Conservation (phyloP, 2,329 filamentous ascomycete species). For the Penicillium sp. region DNA sequence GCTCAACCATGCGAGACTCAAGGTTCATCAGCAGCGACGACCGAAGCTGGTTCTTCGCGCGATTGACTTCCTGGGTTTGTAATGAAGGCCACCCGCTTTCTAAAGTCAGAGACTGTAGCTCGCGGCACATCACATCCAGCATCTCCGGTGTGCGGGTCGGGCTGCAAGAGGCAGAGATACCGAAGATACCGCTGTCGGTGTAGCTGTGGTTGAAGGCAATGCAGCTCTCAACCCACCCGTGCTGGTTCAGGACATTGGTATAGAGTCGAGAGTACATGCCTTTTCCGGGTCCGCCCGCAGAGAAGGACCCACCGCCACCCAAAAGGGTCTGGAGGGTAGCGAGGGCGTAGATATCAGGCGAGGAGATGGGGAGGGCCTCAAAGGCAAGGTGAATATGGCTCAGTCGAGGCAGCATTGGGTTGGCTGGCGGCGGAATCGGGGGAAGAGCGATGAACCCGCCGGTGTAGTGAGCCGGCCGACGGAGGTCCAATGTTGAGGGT, state of each 20-base stretch:
- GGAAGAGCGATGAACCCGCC: constrained; percentile 88
- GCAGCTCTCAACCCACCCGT: constrained; percentile 95
- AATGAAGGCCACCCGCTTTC: constrained; percentile 69
- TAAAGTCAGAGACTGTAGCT: constrained; percentile 70
- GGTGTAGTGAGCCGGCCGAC: constrained; percentile 71
- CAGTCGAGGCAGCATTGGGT: constrained; percentile 70
- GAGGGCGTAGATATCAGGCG: constrained; percentile 90
- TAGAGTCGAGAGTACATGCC: constrained; percentile 98
- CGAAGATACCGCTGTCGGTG: constrained; percentile 90
- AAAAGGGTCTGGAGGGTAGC: constrained; percentile 93
- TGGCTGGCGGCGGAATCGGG: constrained; percentile 67
- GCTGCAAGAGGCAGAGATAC: constrained; percentile 80
- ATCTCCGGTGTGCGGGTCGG: constrained; percentile 72
- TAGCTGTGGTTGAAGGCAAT: constrained; percentile 97
- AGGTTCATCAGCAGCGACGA: constrained; percentile 93
- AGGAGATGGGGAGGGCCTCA: constrained; percentile 84
- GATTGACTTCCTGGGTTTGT: constrained; percentile 69
- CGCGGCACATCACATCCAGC: constrained; percentile 92
- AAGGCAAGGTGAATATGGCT: constrained; percentile 95
- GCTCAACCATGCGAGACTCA: constrained; percentile 92
- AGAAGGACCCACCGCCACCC: constrained; percentile 93
- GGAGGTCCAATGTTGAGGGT: constrained; percentile 52
- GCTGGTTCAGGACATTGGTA: constrained; percentile 95
- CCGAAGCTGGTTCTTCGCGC: constrained; percentile 94
- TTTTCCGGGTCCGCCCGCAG: constrained; percentile 91